These are phyloP conservation scores for Podosphaera leucotricha DNA, from an alignment of 2,329 filamentous ascomycete species.

Conservation along the genomic window DNA sequence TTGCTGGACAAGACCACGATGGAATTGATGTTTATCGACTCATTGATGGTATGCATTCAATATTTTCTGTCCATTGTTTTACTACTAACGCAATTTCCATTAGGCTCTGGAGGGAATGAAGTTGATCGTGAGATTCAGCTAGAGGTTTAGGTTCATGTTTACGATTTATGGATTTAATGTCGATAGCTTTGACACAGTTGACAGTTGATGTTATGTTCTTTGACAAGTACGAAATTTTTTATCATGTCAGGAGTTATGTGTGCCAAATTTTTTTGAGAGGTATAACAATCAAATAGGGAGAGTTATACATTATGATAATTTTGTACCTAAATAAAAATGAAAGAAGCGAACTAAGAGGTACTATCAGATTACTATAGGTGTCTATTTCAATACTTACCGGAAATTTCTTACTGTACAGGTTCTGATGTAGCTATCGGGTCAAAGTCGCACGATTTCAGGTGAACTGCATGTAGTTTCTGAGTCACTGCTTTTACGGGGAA, in stretches of 20 bases:
- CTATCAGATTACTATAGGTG: too few species aligned
- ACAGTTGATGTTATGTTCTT: neutral
- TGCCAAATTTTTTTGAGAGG: too few species aligned
- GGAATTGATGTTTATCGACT: constrained; percentile 1
- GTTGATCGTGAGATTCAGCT: constrained; percentile 1
- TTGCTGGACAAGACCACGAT: constrained; percentile 1
- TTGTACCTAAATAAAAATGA: too few species aligned
- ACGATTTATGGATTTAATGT: neutral
- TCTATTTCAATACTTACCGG: too few species aligned
- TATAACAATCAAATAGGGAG: too few species aligned
- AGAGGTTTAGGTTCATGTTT: neutral
- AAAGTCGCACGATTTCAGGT: neutral
- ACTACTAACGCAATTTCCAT: neutral
- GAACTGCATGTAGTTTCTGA: neutral
- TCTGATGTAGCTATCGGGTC: too few species aligned
- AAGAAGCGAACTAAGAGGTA: too few species aligned
- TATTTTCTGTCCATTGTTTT: neutral
- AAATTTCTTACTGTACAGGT: too few species aligned
- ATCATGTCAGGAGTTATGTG: neutral
- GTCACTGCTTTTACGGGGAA: neutral
- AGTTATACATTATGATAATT: too few species aligned
- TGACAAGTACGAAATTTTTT: neutral
- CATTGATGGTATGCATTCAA: neutral
- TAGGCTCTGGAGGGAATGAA: neutral
- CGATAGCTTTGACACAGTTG: neutral